Evolutionary conservation across 176 grass and related monocot genomes (phyloP).

Genomic region (Puya raimondii): DNA sequence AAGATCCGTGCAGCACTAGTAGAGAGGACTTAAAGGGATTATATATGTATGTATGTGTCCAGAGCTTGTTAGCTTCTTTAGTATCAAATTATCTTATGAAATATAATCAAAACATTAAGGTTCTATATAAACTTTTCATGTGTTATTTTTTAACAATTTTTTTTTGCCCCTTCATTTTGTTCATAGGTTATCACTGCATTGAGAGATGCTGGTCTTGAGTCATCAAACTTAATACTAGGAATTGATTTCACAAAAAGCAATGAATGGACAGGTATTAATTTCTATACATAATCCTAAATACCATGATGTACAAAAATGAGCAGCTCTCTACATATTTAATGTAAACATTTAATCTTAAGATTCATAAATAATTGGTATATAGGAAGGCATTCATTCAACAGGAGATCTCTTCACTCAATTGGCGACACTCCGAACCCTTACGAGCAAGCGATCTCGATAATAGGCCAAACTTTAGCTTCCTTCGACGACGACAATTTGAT

Average conservation of each 20-base stretch:
- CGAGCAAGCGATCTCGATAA: constrained; percentile 96
- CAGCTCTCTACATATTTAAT: too few species aligned
- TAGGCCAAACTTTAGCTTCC: constrained; percentile 78
- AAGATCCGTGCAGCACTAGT: too few species aligned
- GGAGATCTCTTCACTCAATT: constrained; percentile 83
- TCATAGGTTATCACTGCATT: constrained; percentile 62
- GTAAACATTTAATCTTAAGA: not conserved
- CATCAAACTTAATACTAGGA: constrained; percentile 87
- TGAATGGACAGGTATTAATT: constrained; percentile 74
- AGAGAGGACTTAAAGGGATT: too few species aligned
- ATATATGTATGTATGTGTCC: too few species aligned
- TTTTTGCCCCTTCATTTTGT: too few species aligned
- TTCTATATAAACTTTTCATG: not conserved
- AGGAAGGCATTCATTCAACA: constrained; percentile 60
- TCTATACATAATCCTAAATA: constrained; percentile 5
- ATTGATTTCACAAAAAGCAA: constrained; percentile 99
- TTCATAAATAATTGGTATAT: constrained; percentile 12
- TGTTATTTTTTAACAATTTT: not conserved
- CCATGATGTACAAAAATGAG: too few species aligned
- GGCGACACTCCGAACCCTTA: constrained; percentile 54
- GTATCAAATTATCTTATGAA: constrained; percentile 6
- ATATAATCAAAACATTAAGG: not conserved
- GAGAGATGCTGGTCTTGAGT: constrained; percentile 88
- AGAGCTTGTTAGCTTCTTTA: not conserved
- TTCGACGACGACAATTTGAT: constrained; percentile 99